phyloP scores from a whole-genome alignment of 2,329 filamentous ascomycete species.

The Fusarium bulbicola region DNA sequence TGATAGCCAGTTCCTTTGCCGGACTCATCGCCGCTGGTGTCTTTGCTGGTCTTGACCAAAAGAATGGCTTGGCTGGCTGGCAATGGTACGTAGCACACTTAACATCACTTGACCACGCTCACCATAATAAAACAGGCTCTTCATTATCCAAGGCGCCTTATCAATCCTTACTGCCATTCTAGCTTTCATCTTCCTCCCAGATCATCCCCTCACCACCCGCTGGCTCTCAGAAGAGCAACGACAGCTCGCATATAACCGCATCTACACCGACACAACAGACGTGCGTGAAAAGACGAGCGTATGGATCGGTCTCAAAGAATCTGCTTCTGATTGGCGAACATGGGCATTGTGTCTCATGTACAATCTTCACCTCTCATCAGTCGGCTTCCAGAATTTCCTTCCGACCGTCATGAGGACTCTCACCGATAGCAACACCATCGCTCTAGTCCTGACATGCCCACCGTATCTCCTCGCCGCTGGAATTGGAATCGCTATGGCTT shows the following conservation, averaged over 20 bases:
- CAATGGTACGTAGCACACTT: conserved; percentile 28
- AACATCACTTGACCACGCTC: fast-evolving
- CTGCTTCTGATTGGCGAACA: conserved; percentile 40
- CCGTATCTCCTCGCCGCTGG: conserved; percentile 57
- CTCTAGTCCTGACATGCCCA: conserved; percentile 59
- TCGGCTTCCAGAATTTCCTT: conserved; percentile 44
- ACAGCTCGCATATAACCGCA: conserved; percentile 53
- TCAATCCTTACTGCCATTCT: conserved; percentile 43
- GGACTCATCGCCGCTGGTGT: conserved; percentile 56
- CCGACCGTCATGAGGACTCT: conserved; percentile 55
- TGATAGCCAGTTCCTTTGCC: conserved; percentile 50
- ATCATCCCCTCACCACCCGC: conserved; percentile 50
- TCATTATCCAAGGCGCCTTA: conserved; percentile 43
- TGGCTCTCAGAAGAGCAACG: conserved; percentile 50
- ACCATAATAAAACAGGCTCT: conserved; percentile 18
- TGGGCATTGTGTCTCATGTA: conserved; percentile 43
- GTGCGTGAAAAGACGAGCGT: conserved; percentile 49
- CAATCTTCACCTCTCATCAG: conserved; percentile 37
- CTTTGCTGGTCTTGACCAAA: conserved; percentile 46
- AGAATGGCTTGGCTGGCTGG: conserved; percentile 41
- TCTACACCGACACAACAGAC: conserved; percentile 43
- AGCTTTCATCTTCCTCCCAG: conserved; percentile 47
- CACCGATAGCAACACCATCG: conserved; percentile 56
- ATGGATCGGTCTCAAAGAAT: conserved; percentile 41
- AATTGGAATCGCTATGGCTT: conserved; percentile 23